phyloP scores from a whole-genome alignment of 805 yeast species.

The Ogataea degrootiae region DNA sequence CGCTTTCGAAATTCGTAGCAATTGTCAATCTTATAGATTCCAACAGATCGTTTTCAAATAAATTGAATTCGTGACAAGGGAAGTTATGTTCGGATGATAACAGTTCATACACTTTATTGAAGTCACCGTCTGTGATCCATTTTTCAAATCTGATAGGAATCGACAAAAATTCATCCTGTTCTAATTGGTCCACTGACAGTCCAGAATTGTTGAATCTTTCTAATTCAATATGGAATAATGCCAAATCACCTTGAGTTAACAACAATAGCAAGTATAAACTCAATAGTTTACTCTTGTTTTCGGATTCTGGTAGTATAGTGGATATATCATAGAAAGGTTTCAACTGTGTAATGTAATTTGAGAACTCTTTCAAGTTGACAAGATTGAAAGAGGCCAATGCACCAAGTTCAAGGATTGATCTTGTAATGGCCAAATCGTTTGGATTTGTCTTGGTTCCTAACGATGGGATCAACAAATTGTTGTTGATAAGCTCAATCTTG shows the following conservation, averaged over 20 bases:
- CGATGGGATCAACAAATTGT: slow-evolving; percentile 68
- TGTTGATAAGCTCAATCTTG: slow-evolving; percentile 74
- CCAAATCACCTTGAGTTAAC: slow-evolving; percentile 77
- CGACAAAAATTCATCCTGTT: slow-evolving; percentile 63
- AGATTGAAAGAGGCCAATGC: slow-evolving; percentile 72
- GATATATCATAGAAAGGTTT: slow-evolving; percentile 64
- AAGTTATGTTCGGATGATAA: slow-evolving; percentile 46
- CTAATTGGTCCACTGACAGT: slow-evolving; percentile 42
- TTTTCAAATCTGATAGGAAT: slow-evolving; percentile 89
- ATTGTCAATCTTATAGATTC: slow-evolving; percentile 82
- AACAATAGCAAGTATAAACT: slow-evolving; percentile 73
- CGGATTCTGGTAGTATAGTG: slow-evolving; percentile 31
- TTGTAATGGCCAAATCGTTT: slow-evolving; percentile 70
- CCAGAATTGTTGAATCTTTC: slow-evolving; percentile 58
- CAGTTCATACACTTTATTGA: slow-evolving; percentile 83
- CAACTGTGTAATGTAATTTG: slow-evolving; percentile 67
- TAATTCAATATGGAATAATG: slow-evolving; percentile 85
- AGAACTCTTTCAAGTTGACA: slow-evolving; percentile 59
- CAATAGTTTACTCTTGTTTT: slow-evolving; percentile 65
- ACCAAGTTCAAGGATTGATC: slow-evolving; percentile 83
- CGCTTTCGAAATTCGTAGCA: slow-evolving; percentile 74
- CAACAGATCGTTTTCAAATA: slow-evolving; percentile 71
- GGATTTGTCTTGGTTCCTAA: slow-evolving; percentile 37
- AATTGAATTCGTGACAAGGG: slow-evolving; percentile 69
- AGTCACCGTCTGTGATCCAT: slow-evolving; percentile 95